Evolutionary conservation across 495 filamentous ascomycete species (phyloP), one percentile per base, ranked within the genome.

Genomic region (Pyrenula aspistea): DNA sequence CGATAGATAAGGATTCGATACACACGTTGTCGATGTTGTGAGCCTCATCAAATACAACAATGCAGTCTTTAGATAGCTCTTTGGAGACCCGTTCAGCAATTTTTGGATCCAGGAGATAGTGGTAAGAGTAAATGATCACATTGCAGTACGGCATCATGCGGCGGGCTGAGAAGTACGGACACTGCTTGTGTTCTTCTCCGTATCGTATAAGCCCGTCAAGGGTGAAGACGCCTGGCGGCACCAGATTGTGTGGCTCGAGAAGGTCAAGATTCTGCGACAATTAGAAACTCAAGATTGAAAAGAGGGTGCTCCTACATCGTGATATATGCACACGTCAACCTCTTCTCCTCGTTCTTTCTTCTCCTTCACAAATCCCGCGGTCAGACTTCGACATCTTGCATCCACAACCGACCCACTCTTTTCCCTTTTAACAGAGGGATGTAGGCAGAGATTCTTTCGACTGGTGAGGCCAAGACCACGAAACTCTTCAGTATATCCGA

Each of bases 21-120:
- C 94, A 97, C 53, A 99, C 93, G 68, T 99, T 99, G 76, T 99
- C 93, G 62, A 99, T 99, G 60, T 99, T 99, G 70, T 99, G 93
- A 20, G 93, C 93, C 63, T 99, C 93, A 65, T 99, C 93, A 61
- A 99, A 99, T 12, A 99, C 94, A 15, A 99, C 88, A 24, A 99
- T 99, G 65, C 91, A 95, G 67, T 99, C 93, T 59, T 96, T 97
- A 3, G 93, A 96, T 3, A 99, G 78, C 63, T 99, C 92, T 67
- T 87, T 89, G 1, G 94, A 97, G 2, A 99, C 93, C 53, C 93
- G 78, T 67, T 99, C 93, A 22, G 93, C 91, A 62, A 99, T 99
- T 71, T 99, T 97, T 10, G 93, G 93, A 65, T 99, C 93, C 1
- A 99, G 78, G 2, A 99, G 83, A 64, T 98, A 99, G 71, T 99